Base-by-base conservation (phyloP, 2,329 filamentous ascomycete species). In the Nigrospora osmanthi region DNA sequence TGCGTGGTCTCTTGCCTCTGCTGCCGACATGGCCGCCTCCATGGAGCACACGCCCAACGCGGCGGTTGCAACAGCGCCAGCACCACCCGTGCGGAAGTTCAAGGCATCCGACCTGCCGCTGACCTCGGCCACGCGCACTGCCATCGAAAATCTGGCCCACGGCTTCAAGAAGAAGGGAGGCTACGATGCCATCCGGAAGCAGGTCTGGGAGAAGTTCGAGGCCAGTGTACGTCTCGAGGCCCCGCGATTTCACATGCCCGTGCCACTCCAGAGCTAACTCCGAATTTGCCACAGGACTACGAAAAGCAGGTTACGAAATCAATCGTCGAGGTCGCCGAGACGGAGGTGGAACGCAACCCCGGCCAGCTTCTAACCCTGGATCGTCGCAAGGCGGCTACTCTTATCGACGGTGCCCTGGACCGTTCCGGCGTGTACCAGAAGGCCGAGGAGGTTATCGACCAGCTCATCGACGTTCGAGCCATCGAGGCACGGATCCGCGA, bases 161-260 rank as follows among this genome's bases (percentile, higher is more conserved):
- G 83, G 78, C 11, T 91, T 90, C 69, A 90, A 90, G 66, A 91
- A 90, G 68, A 89, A 88, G 64, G 87, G 87, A 49, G 85, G 85
- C 46, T 93, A 90, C 58, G 87, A 93, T 64, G 70, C 76, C 13
- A 77, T 90, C 51, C 81, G 87, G 49, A 90, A 89, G 60, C 77
- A 86, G 55, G 75, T 87, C 11, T 89, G 86, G 77, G 79, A 85
- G 38, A 81, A 86, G 47, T 87, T 88, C 53, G 80, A 83, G 57
- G 75, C 78, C 30, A 83, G 80, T 53, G 85, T 88, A 74, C 47
- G 76, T 53, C 28, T 7, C 17, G 41, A 28, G 31, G n/a, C 16
- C 38, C 34, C 35, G 43, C 12, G 14, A 30, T 44, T 48, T 50
- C 44, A 41, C 15, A 33, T 40, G 35, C 31, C 33, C 5, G 3